These are phyloP conservation scores for Flaveria ramosissima DNA, from an alignment of 129 eudicot species.

Conservation along the genomic window DNA sequence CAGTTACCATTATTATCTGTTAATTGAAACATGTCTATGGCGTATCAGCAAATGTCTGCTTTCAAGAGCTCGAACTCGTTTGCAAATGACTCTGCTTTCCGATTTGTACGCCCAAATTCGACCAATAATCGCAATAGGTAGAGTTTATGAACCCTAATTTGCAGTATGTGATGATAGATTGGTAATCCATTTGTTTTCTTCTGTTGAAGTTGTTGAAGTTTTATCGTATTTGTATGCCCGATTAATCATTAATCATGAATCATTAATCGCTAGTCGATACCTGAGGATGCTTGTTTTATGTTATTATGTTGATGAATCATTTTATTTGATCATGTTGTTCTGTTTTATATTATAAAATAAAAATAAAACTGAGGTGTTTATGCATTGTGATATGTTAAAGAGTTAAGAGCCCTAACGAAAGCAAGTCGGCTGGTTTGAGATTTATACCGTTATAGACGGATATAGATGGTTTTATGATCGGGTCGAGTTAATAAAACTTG, in stretches of 20 bases:
- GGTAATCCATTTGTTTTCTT: too few species aligned
- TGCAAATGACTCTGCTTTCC: slow-evolving; percentile 31
- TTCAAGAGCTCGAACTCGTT: slow-evolving; percentile 26
- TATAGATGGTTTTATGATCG: too few species aligned
- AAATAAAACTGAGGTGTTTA: neutral
- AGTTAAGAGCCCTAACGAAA: too few species aligned
- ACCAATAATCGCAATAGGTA: slow-evolving; percentile 28
- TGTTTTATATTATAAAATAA: neutral
- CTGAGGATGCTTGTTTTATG: neutral
- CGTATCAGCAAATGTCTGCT: slow-evolving; percentile 37
- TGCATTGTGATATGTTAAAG: neutral
- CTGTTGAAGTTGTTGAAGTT: too few species aligned
- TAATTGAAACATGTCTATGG: neutral
- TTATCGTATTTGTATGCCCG: neutral
- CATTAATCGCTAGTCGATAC: too few species aligned
- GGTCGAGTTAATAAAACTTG: too few species aligned
- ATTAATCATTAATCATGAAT: too few species aligned
- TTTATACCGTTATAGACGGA: too few species aligned
- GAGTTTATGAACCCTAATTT: neutral
- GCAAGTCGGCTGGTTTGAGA: neutral
- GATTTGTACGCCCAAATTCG: slow-evolving; percentile 23
- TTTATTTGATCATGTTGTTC: neutral
- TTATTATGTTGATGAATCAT: neutral
- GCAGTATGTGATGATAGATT: too few species aligned
- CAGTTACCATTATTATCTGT: neutral